A percentile compares a stretch with the other conserved stretches of the same genome.
Evolutionary conservation across 305 asterid species (phyloP).

Genomic region (Fraxinus sp.): DNA sequence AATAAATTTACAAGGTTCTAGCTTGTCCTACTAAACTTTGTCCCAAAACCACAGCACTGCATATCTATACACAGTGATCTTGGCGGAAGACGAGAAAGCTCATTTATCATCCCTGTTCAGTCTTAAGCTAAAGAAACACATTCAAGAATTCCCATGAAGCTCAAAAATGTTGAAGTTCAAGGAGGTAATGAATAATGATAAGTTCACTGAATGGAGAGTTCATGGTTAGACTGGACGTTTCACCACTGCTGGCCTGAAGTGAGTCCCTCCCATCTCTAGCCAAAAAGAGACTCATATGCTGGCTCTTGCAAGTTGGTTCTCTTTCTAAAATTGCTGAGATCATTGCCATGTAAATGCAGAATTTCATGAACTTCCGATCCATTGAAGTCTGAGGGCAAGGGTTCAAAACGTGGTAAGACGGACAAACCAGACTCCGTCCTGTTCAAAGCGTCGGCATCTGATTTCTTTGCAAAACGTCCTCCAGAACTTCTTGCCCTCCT

Average conservation of each 20-base stretch:
- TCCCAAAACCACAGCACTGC: background rate
- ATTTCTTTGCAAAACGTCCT: conserved; percentile 73
- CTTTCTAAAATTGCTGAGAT: conserved; percentile 32
- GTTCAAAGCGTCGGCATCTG: conserved; percentile 29
- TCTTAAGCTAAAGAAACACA: background rate
- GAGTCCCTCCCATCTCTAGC: conserved; percentile 22
- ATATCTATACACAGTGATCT: background rate
- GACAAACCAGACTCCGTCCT: conserved; percentile 36
- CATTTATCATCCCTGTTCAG: background rate
- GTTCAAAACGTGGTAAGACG: conserved; percentile 31
- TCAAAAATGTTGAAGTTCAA: background rate
- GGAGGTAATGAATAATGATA: background rate
- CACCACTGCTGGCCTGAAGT: conserved; percentile 34
- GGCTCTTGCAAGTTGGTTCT: conserved; percentile 38
- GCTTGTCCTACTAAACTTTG: background rate
- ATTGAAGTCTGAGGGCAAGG: conserved; percentile 29
- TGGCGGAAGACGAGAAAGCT: background rate
- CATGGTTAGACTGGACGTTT: conserved; percentile 26
- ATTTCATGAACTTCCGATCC: conserved; percentile 25
- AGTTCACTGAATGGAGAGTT: conserved; percentile 28
- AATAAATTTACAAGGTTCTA: background rate
- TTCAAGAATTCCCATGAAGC: background rate
- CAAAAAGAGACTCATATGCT: conserved; percentile 18
- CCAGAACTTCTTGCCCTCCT: conserved; percentile 71
- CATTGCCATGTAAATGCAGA: conserved; percentile 20